Evolutionary conservation across 306 rosid genomes (phyloP).

Genomic region (Medicago truncatula): MtrunA17r5.0-ANR NC_053044.1:52920501-52921000

Average conservation of each 20-base stretch:
- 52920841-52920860: neutral
- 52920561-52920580: slow-evolving; percentile 71
- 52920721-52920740: slow-evolving; percentile 4
- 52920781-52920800: slow-evolving; percentile 16
- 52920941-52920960: slow-evolving; percentile 57
- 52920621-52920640: slow-evolving; percentile 91
- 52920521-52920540: slow-evolving; percentile 38
- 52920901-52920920: slow-evolving; percentile 22
- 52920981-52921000: slow-evolving; percentile 86
- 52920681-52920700: slow-evolving; percentile 34
- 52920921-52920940: slow-evolving; percentile 33
- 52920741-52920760: slow-evolving; percentile 13
- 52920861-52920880: slow-evolving; percentile 21
- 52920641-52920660: slow-evolving; percentile 75
- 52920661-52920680: slow-evolving; percentile 73
- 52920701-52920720: slow-evolving; percentile 15
- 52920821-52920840: slow-evolving; percentile 4
- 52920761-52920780: slow-evolving; percentile 20
- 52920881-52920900: slow-evolving; percentile 13
- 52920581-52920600: slow-evolving; percentile 93
- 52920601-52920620: slow-evolving; percentile 96
- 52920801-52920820: slow-evolving; percentile 8
- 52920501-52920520: slow-evolving; percentile 37
- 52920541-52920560: slow-evolving; percentile 43
- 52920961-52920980: slow-evolving; percentile 91